Evolutionary conservation across 2,329 filamentous ascomycete species (phyloP).

Genomic region (Fusarium continuum): DNA sequence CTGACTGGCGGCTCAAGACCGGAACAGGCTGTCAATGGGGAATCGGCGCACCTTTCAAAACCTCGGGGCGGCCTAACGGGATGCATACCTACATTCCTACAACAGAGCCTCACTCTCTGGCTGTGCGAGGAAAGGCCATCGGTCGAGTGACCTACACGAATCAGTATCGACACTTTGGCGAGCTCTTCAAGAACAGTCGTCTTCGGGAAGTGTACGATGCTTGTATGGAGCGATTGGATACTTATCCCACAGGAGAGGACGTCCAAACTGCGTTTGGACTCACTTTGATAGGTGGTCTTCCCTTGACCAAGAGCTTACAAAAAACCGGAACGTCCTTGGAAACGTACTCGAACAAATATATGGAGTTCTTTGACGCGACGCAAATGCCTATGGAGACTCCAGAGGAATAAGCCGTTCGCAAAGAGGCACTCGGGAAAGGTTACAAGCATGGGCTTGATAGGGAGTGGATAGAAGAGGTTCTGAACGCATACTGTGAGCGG

Average conservation of each 20-base stretch:
- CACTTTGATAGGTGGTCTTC: conserved; percentile 15
- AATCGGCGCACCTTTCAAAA: conserved; percentile 10
- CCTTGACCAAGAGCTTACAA: neutral
- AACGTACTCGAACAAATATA: conserved; percentile 16
- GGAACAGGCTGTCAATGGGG: conserved; percentile 32
- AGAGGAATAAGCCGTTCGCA: neutral
- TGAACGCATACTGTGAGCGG: conserved; percentile 25
- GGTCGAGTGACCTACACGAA: conserved; percentile 17
- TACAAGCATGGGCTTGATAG: conserved; percentile 10
- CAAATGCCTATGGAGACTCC: conserved; percentile 5
- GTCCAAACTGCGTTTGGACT: conserved; percentile 24
- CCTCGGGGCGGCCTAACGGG: neutral
- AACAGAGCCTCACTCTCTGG: neutral
- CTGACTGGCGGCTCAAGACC: conserved; percentile 28
- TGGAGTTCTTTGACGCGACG: conserved; percentile 9
- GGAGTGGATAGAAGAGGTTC: conserved; percentile 1
- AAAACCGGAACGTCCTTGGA: neutral
- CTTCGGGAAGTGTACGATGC: conserved; percentile 8
- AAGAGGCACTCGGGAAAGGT: neutral
- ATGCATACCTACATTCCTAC: conserved; percentile 6
- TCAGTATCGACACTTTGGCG: conserved; percentile 15
- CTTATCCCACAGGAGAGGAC: conserved; percentile 26
- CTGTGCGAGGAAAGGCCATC: conserved; percentile 7
- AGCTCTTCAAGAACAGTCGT: neutral
- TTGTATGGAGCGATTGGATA: conserved; percentile 3